phyloP scores from a whole-genome alignment of 108 stramenopile species.

The Aureococcus anophagefferens region DNA sequence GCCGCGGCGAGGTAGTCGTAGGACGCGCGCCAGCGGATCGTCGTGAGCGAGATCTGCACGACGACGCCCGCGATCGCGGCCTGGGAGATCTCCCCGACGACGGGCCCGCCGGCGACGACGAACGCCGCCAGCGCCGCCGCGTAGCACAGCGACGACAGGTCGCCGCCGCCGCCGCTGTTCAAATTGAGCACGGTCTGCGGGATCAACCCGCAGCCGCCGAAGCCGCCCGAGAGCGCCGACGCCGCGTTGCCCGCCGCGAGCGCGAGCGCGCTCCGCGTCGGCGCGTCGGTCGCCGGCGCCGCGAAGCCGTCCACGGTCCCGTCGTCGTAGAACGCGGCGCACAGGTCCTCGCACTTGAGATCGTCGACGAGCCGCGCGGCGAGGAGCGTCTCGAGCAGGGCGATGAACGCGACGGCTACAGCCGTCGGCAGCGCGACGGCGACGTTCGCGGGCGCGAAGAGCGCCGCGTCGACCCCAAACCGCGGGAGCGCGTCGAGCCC shows the following conservation, averaged over 20 bases:
- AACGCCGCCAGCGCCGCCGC: conserved; percentile 31
- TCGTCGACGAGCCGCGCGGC: conserved; percentile 34
- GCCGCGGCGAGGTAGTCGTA: too few species aligned
- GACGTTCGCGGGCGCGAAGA: conserved; percentile 9
- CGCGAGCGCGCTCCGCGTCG: conserved; percentile 25
- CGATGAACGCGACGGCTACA: conserved; percentile 30
- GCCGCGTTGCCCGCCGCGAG: conserved; percentile 24
- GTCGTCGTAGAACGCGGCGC: not conserved
- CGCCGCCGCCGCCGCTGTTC: conserved; percentile 29
- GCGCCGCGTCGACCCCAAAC: conserved; percentile 11
- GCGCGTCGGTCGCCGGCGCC: conserved; percentile 15
- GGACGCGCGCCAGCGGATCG: conserved; percentile 1
- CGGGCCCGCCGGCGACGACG: conserved; percentile 24
- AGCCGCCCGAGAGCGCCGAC: conserved; percentile 30
- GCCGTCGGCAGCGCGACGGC: conserved; percentile 28
- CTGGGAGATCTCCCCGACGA: conserved; percentile 22
- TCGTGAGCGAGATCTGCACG: conserved; percentile 7
- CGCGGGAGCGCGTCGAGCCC: conserved; percentile 23
- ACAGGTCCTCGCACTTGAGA: conserved; percentile 9
- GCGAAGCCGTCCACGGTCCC: not conserved
- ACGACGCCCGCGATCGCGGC: conserved; percentile 36
- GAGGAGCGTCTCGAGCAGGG: conserved; percentile 33
- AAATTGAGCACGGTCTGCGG: conserved; percentile 41
- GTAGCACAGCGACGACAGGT: conserved; percentile 24
- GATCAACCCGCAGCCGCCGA: conserved; percentile 39